Conservation (phyloP, 768 basidiomycete species). For the Megacollybia marginata region DNA sequence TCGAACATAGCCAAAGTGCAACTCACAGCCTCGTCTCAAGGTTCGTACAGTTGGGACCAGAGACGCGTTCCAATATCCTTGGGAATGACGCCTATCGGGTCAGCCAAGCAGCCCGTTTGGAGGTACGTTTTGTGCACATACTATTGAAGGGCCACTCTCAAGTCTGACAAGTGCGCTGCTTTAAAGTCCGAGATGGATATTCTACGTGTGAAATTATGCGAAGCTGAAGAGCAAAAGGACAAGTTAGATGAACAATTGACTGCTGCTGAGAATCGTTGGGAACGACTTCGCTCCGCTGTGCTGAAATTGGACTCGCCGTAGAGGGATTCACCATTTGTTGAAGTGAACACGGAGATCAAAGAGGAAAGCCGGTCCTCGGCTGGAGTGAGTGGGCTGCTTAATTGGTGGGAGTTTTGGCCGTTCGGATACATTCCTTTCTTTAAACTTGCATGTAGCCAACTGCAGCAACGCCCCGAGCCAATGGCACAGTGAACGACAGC, state of each 20-base stretch:
- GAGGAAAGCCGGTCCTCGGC: conserved; percentile 52
- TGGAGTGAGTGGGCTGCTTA: conserved; percentile 63
- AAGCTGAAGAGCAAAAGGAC: conserved; percentile 41
- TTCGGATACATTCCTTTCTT: conserved; percentile 31
- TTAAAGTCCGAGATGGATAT: conserved; percentile 52
- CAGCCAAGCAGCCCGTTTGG: too few species aligned
- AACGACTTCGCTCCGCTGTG: conserved; percentile 53
- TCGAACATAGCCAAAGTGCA: too few species aligned
- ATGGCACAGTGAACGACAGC: conserved; percentile 35
- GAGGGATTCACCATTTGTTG: too few species aligned
- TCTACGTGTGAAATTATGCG: conserved; percentile 40
- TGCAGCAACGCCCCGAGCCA: conserved; percentile 23
- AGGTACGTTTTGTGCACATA: conserved; percentile 30
- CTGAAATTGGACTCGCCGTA: conserved; percentile 25
- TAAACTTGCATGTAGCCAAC: conserved; percentile 44
- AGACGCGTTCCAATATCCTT: too few species aligned
- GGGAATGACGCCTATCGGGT: too few species aligned
- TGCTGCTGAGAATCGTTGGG: conserved; percentile 52
- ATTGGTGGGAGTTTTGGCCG: conserved; percentile 56
- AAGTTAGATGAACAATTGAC: conserved; percentile 44
- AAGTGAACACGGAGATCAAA: conserved; percentile 39
- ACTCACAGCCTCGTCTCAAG: too few species aligned
- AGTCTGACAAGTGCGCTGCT: conserved; percentile 41
- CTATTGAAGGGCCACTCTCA: conserved; percentile 1
- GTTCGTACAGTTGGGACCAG: too few species aligned